Evolutionary conservation across 202 grass and related monocot genomes (phyloP), one percentile per base, ranked within the genome.

Genomic region (Hordeum pubiflorum): DNA sequence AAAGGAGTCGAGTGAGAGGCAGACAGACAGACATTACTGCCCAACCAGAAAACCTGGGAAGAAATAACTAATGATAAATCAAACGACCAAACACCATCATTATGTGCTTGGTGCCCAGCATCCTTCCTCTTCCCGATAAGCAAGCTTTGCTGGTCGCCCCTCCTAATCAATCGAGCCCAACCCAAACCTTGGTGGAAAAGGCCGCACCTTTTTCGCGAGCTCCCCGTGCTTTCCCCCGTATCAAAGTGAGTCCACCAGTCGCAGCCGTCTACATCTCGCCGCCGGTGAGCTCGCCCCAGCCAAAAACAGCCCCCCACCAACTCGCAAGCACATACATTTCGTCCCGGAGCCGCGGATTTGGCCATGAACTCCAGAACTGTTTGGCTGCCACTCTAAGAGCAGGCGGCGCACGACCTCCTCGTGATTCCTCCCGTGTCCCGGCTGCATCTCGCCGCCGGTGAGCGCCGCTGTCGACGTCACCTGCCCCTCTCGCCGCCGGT

Each of bases 1-100:
- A 52, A 52, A 18, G 46, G 46, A 2, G 17, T n/a, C 15, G 48
- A 52, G 48, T 18, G 38, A 36, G 6, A 1, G 44, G 15, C 0
- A 48, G 44, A 17, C 5, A 46, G 12, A 15, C 44, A 48, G 44
- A 52, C 48, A 52, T 52, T 52, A 23, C 9, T 13, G 11, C 7
- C 62, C 31, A 64, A 64, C 62, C 62, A 64, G 62, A 64, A 65
- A 65, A 65, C 62, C 31, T 65, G 62, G 62, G 62, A 36, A 36
- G 62, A 65, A 69, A 69, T 69, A 21, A 69, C 9, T 24, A 40
- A 10, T 3, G 64, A 24, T 43, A 8, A 40, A 69, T 24, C 12
- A 69, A 41, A 9, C 38, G 66, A 69, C 66, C 66, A 43, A 43
- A 69, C 66, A 43, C 38, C 38, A 69, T 69, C 20, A 69, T 69